phyloP scores from a whole-genome alignment of 345 rosid genomes.

The Gossypium australe region DNA sequence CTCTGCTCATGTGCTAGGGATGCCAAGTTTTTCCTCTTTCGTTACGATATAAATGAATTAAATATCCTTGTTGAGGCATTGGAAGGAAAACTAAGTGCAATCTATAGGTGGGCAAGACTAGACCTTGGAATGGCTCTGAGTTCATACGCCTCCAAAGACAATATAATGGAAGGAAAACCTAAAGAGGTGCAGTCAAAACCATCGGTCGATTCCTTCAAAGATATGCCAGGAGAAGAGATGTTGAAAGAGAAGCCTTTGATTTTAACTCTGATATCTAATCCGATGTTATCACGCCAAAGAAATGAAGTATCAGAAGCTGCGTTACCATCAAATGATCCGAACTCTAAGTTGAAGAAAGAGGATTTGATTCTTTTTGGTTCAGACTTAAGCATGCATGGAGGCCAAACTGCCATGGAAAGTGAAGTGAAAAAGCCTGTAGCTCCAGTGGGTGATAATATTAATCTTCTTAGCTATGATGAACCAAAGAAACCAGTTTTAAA shows the following conservation, averaged over 20 bases:
- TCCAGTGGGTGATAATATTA: constrained; percentile 36
- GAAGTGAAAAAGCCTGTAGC: constrained; percentile 31
- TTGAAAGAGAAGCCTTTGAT: constrained; percentile 25
- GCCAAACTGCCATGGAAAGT: constrained; percentile 21
- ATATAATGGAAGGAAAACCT: constrained; percentile 26
- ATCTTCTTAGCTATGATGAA: constrained; percentile 70
- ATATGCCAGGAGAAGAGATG: constrained; percentile 32
- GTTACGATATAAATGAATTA: constrained; percentile 75
- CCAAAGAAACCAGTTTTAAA: constrained; percentile 36
- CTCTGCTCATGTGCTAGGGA: constrained; percentile 71
- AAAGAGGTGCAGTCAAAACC: constrained; percentile 33
- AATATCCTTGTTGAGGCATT: constrained; percentile 89
- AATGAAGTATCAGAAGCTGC: constrained; percentile 27
- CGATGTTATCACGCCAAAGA: constrained; percentile 17
- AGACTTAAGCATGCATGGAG: constrained; percentile 24
- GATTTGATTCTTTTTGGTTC: constrained; percentile 25
- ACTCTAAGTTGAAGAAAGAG: constrained; percentile 25
- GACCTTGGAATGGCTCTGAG: constrained; percentile 90
- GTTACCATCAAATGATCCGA: constrained; percentile 24
- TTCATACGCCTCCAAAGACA: constrained; percentile 44
- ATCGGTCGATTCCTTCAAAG: constrained; percentile 29
- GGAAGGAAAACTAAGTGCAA: constrained; percentile 91
- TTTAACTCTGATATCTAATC: constrained; percentile 13
- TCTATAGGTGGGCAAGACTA: constrained; percentile 93
- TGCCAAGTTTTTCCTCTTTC: constrained; percentile 74